phyloP scores from a whole-genome alignment of 2,329 filamentous ascomycete species.

The Neopestalotiopsis sp. region DNA sequence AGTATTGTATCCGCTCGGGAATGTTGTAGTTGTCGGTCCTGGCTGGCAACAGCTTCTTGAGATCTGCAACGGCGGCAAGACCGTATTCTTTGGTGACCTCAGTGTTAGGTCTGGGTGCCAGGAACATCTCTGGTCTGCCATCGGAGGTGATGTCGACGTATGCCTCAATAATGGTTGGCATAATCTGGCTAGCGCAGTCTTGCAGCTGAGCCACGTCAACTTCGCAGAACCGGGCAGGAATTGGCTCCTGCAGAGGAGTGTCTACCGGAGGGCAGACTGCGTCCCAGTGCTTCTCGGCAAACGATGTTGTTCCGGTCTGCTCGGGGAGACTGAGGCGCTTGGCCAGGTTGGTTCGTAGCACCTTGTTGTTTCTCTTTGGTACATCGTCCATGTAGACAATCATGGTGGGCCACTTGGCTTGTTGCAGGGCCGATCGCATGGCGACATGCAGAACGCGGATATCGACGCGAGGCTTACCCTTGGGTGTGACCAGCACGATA shows the following conservation, averaged over 20 bases:
- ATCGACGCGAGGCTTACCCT: conserved; percentile 48
- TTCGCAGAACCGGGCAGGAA: conserved; percentile 39
- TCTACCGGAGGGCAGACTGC: conserved; percentile 54
- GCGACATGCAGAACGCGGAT: conserved; percentile 53
- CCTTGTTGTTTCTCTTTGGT: conserved; percentile 61
- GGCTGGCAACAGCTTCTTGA: conserved; percentile 16
- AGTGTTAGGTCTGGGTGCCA: conserved; percentile 13
- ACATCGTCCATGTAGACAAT: conserved; percentile 60
- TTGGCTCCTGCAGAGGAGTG: conserved; percentile 47
- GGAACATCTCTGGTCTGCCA: conserved; percentile 8
- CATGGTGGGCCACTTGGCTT: conserved; percentile 57
- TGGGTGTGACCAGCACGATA: conserved; percentile 54
- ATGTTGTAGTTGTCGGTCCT: conserved; percentile 35
- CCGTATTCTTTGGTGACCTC: conserved; percentile 7
- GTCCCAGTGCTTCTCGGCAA: conserved; percentile 53
- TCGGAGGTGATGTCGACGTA: conserved; percentile 16
- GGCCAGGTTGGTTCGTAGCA: conserved; percentile 57
- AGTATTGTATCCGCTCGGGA: conserved; percentile 17
- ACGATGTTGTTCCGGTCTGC: conserved; percentile 48
- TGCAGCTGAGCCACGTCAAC: conserved; percentile 31
- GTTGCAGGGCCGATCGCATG: conserved; percentile 51
- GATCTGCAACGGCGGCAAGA: neutral
- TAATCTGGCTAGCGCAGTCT: conserved; percentile 24
- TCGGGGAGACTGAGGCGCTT: conserved; percentile 51
- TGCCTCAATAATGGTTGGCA: conserved; percentile 9